Evolutionary conservation across 2,329 filamentous ascomycete species (phyloP).

Genomic region (Tolypocladium inflatum): DNA sequence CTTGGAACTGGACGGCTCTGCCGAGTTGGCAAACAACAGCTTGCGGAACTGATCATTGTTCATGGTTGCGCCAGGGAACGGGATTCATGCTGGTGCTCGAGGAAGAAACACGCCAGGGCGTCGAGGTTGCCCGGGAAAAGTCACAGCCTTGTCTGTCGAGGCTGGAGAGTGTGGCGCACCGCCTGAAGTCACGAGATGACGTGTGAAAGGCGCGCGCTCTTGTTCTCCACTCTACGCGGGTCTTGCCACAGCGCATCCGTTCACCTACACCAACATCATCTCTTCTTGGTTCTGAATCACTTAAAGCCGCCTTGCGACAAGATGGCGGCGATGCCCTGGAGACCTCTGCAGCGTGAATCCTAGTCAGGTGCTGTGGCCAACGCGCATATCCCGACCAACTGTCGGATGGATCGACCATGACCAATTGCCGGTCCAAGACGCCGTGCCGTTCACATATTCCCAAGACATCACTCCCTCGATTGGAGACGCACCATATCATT

Average conservation of each 20-base stretch:
- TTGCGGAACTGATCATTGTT: slow-evolving; percentile 93
- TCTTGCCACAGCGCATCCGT: slow-evolving; percentile 1
- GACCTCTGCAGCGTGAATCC: neutral
- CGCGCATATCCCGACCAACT: neutral
- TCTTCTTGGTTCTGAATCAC: neutral
- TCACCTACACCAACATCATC: neutral
- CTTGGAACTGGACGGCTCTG: slow-evolving; percentile 28
- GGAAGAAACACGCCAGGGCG: neutral
- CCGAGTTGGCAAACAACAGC: slow-evolving; percentile 49
- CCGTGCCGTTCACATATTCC: neutral
- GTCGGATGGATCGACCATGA: neutral
- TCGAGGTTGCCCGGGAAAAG: neutral
- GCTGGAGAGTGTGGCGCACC: slow-evolving; percentile 11
- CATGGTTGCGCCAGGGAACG: slow-evolving; percentile 44
- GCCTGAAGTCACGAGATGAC: slow-evolving; percentile 26
- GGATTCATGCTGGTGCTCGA: neutral
- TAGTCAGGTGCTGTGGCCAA: neutral
- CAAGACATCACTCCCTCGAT: neutral
- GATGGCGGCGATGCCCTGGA: neutral
- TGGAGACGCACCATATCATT: too few relatives aligned
- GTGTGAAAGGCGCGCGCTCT: slow-evolving; percentile 21
- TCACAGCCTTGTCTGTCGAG: slow-evolving; percentile 9
- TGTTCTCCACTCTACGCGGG: slow-evolving; percentile 26
- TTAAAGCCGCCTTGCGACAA: neutral
- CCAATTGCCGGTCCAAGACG: neutral